Evolutionary conservation across 768 basidiomycete genomes (phyloP).

Genomic region (Psilocybe azurescens): DNA sequence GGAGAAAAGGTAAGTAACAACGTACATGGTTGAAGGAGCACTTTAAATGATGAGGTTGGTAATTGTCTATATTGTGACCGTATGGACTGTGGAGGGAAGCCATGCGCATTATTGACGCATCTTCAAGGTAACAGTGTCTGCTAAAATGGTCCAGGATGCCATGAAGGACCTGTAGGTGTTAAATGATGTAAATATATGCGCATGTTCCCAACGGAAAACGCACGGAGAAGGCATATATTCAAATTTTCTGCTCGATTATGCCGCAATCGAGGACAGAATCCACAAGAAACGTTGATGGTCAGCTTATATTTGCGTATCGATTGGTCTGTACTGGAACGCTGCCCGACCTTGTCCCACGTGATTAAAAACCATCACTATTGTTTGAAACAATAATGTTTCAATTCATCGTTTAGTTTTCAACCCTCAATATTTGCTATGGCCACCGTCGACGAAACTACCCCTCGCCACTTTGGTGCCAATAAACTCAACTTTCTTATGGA

Average conservation of each 20-base stretch:
- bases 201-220: background rate
- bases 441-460: too few species aligned
- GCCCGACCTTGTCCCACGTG: too few species aligned
- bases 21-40: too few species aligned
- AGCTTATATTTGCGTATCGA: background rate
- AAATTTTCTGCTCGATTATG: constrained; percentile 22
- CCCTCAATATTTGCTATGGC: too few species aligned
- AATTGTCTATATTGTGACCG: background rate
- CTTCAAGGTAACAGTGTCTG: constrained; percentile 6
- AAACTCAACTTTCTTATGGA: too few species aligned
- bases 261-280: constrained; percentile 27
- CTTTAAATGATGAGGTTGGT: constrained; percentile 19
- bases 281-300: constrained; percentile 17
- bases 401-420: too few species aligned
- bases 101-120: background rate
- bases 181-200: constrained; percentile 13
- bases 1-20: too few species aligned
- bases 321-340: background rate
- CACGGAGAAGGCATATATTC: constrained; percentile 22
- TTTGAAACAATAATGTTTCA: too few species aligned
- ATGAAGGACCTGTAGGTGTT: constrained; percentile 20
- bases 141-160: constrained; percentile 14
- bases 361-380: too few species aligned
- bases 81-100: background rate
- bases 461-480: too few species aligned